Evolutionary conservation across 345 rosid species (phyloP), one percentile per base, ranked within the genome.

Genomic region (Triadica sebifera): DNA sequence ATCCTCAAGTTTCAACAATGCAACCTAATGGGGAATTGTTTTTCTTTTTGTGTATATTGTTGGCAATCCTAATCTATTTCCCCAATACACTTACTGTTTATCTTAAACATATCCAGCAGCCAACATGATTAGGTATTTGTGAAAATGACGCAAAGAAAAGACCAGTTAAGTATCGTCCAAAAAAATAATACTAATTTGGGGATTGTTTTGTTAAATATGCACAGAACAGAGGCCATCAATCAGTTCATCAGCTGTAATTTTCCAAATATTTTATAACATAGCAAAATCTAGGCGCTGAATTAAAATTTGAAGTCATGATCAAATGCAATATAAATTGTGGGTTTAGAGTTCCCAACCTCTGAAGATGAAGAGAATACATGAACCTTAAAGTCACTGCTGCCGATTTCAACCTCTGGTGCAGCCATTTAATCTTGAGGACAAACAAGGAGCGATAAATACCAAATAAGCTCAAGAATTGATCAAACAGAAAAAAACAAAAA

Each of bases 281-380:
- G 13, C 5, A 60, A 47, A 4, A 11, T 38, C 55, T 49, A 50
- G 49, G 15, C 22, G 4, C 6, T 16, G 9, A 67, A 49, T 25
- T 25, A 49, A 53, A 37, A 70, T 41, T 59, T 4, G 12, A 55
- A 77, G 67, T 37, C 57, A 57, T 64, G 25, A 41, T 59, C 51
- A 49, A 67, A 12, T 10, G 58, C 3, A 17, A 29, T 13, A 4
- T 15, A 29, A 25, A 41, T n/a, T 8, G 55, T 22, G 37, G 59
- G 52, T 52, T 56, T 10, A 47, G 76, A 63, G 71, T 56, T 70
- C 71, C 74, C 43, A 56, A 89, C 93, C 89, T 89, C 93, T 10
- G 85, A 80, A 60, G 91, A 85, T 45, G 93, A 87, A n/a, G 83
- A 81, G 81, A 86, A 89, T 49, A 89, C 87, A 22, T 78, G 89